Evolutionary conservation across 2,329 filamentous ascomycete species (phyloP), one percentile per base, ranked within the genome.

Genomic region (Botrytis fragariae): DNA sequence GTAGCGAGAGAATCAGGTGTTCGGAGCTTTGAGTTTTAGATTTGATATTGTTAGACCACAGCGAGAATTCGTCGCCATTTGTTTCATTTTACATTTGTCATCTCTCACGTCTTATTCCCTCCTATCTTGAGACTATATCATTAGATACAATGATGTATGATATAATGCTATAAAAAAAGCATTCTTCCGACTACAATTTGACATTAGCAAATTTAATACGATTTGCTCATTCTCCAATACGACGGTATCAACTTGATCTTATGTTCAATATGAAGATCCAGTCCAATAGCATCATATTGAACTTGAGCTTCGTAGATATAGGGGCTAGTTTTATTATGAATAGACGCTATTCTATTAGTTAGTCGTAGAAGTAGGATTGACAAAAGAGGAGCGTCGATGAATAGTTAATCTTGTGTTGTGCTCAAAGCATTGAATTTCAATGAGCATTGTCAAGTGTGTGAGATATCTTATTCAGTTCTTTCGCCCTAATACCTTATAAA

Each of bases 181-280:
- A 51, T n/a, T 3, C 1, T 0, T 5, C 25, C 12, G 5, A n/a
- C 12, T n/a, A n/a, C 10, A 0, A 0, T 16, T 0, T 51, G 25
- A n/a, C 0, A n/a, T 51, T n/a, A 12, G 48, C 4, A 16, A 7
- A 12, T 51, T 12, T n/a, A 16, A 7, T 3, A 51, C 5, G 5
- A 7, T 16, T 51, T 7, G 0, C 12, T 12, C 48, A n/a, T n/a
- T n/a, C n/a, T n/a, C 45, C 45, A 48, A 0, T 5, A 6, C 22
- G 45, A 48, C 1, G 25, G 25, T n/a, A 14, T 51, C 2, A 14
- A 51, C 51, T 29, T 57, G 14, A 8, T 29, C 51, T 57, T 18
- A 3, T 0, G n/a, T 9, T 18, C 4, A 3, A 57, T 57, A 18
- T 16, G 14, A 57, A 29, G 51, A 29, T 18, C n/a, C 3, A 29